Conservation (phyloP, 805 yeast species). For the Ogataea nakhonphanomensis region DNA sequence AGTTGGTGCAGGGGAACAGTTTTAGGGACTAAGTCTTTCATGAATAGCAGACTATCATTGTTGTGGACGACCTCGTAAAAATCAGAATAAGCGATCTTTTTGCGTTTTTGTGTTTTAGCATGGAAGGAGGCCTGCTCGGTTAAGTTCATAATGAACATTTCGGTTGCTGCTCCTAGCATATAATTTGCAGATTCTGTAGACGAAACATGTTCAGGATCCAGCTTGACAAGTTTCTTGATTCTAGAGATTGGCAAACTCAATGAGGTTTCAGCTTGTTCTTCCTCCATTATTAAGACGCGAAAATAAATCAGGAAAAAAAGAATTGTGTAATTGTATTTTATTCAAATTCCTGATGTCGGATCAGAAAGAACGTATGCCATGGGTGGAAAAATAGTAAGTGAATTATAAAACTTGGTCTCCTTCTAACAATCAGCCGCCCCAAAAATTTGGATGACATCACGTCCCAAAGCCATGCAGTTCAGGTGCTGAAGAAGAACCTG, state of each 20-base stretch:
- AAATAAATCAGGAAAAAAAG: conserved; percentile 4
- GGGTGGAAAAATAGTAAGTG: conserved; percentile 84
- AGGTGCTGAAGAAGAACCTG: conserved; percentile 74
- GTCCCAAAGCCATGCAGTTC: conserved; percentile 87
- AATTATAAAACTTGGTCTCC: neutral
- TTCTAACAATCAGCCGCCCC: conserved; percentile 57
- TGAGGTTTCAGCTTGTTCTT: conserved; percentile 17
- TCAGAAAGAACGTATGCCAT: conserved; percentile 55
- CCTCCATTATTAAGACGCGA: conserved; percentile 12
- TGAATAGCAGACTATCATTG: conserved; percentile 58
- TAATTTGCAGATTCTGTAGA: conserved; percentile 72
- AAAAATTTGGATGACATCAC: conserved; percentile 80
- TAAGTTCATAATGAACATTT: conserved; percentile 64
- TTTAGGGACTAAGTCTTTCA: conserved; percentile 66
- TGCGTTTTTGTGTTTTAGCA: conserved; percentile 63
- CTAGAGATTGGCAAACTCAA: conserved; percentile 57
- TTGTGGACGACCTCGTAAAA: conserved; percentile 59
- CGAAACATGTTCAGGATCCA: conserved; percentile 69
- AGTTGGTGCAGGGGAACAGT: conserved; percentile 50
- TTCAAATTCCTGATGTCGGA: conserved; percentile 3
- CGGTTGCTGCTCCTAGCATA: conserved; percentile 75
- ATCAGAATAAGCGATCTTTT: conserved; percentile 68
- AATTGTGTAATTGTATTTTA: too few species aligned
- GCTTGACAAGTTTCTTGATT: conserved; percentile 66
- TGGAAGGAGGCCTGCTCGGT: conserved; percentile 66